A percentile compares a stretch with the other conserved stretches of the same genome.
These are phyloP conservation scores for Teratosphaeria gauchensis DNA, from an alignment of 2,329 filamentous ascomycete species.

Conservation along the genomic window DNA sequence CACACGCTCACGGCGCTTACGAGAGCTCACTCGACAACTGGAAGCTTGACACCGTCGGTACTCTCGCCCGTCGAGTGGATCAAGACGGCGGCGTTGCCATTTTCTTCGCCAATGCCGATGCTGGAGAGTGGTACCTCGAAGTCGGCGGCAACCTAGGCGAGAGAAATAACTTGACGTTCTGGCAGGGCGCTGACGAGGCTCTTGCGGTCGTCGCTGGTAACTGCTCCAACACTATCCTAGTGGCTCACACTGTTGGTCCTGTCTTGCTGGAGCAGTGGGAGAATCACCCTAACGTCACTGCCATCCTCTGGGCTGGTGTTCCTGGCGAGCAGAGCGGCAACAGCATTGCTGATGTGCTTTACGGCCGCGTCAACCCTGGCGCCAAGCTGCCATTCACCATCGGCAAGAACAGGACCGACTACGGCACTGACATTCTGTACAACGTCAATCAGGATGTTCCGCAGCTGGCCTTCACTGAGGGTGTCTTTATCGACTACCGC, in stretches of 20 bases:
- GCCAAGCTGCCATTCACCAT: conserved; percentile 65
- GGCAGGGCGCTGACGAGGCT: conserved; percentile 69
- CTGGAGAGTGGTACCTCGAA: conserved; percentile 75
- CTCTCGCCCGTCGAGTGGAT: conserved; percentile 45
- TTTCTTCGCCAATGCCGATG: conserved; percentile 68
- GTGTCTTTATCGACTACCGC: conserved; percentile 73
- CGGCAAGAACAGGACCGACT: conserved; percentile 56
- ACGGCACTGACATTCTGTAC: conserved; percentile 58
- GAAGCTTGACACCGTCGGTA: conserved; percentile 42
- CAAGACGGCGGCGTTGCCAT: conserved; percentile 52
- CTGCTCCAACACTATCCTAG: conserved; percentile 82
- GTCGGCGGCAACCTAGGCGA: conserved; percentile 80
- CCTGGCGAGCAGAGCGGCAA: conserved; percentile 79
- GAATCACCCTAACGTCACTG: conserved; percentile 67
- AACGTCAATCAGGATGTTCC: conserved; percentile 59
- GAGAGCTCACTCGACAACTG: conserved; percentile 41
- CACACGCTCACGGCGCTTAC: conserved; percentile 40
- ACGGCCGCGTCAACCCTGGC: conserved; percentile 66
- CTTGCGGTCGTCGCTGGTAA: conserved; percentile 68
- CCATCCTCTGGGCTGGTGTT: conserved; percentile 71
- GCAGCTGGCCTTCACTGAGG: conserved; percentile 66
- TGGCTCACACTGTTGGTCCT: conserved; percentile 77
- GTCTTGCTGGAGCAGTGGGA: conserved; percentile 68
- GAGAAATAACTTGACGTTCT: conserved; percentile 83
- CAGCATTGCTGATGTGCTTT: conserved; percentile 68